Evolutionary conservation across 345 rosid species (phyloP).

Genomic region (Murraya paniculata): DNA sequence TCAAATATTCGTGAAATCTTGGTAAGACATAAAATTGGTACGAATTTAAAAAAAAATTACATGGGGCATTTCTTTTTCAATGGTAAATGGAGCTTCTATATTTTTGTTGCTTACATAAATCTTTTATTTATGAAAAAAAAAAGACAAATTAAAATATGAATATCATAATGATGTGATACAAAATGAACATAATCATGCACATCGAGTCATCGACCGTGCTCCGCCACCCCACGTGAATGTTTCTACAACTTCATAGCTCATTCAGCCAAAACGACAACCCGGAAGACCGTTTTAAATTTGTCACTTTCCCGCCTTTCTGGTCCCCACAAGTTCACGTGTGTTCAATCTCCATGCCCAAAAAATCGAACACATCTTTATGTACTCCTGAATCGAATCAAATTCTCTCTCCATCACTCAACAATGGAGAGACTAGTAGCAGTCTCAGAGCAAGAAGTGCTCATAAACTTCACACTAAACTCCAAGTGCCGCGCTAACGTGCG

Average conservation of each 20-base stretch:
- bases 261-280: neutral
- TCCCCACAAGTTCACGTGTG: conserved; percentile 11
- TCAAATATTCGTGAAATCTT: too few species aligned
- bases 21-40: too few species aligned
- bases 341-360: neutral
- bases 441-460: conserved; percentile 38
- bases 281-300: neutral
- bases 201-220: neutral
- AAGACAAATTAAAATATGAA: neutral
- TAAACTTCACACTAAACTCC: conserved; percentile 42
- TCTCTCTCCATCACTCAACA: neutral
- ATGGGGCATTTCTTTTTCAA: too few species aligned
- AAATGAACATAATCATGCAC: neutral
- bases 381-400: neutral
- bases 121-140: neutral
- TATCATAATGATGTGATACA: neutral
- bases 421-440: conserved; percentile 35
- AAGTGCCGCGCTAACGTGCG: conserved; percentile 51
- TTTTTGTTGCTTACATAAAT: too few species aligned
- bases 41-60: too few species aligned
- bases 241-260: too few species aligned
- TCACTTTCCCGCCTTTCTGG: neutral
- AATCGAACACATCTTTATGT: neutral
- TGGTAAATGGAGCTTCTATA: too few species aligned
- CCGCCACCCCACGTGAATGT: neutral